Conservation (phyloP, 2,329 filamentous ascomycete species). For the Arthrobotrys pseudoclavata region DNA sequence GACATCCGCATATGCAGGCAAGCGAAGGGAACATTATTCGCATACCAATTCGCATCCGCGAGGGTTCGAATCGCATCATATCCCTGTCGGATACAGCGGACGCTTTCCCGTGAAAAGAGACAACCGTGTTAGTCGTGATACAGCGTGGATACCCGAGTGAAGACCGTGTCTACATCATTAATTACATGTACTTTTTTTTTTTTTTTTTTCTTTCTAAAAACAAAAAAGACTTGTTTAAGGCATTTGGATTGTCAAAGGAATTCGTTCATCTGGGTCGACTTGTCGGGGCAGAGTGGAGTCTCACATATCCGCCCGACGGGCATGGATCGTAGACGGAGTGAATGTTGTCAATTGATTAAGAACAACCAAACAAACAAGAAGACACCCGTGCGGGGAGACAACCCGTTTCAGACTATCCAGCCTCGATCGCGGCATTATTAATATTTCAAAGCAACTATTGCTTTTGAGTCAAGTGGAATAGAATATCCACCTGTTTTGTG, state of each 20-base stretch:
- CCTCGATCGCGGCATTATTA: slow-evolving; percentile 1
- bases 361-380: slow-evolving; percentile 2
- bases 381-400: slow-evolving; percentile 32
- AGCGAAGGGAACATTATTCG: slow-evolving; percentile 14
- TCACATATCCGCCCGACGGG: slow-evolving; percentile 38
- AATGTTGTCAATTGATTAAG: slow-evolving; percentile 1
- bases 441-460: slow-evolving; percentile 32
- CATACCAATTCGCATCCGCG: slow-evolving; percentile 26
- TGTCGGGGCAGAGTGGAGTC: slow-evolving; percentile 13
- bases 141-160: slow-evolving; percentile 15
- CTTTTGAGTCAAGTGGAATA: slow-evolving; percentile 26
- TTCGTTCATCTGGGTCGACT: neutral
- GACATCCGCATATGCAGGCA: slow-evolving; percentile 39
- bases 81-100: slow-evolving; percentile 10
- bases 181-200: neutral
- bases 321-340: slow-evolving; percentile 1
- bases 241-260: slow-evolving; percentile 11
- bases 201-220: neutral
- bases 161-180: slow-evolving; percentile 16
- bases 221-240: slow-evolving; percentile 4
- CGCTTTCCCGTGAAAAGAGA: slow-evolving; percentile 12
- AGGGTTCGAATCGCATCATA: slow-evolving; percentile 25
- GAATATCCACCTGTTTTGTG: slow-evolving; percentile 19
- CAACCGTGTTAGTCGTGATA: slow-evolving; percentile 24
- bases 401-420: slow-evolving; percentile 32